These are phyloP conservation scores for Fomitopsis pinicola DNA, from an alignment of 1,284 basidiomycete species.

Conservation along the genomic window DNA sequence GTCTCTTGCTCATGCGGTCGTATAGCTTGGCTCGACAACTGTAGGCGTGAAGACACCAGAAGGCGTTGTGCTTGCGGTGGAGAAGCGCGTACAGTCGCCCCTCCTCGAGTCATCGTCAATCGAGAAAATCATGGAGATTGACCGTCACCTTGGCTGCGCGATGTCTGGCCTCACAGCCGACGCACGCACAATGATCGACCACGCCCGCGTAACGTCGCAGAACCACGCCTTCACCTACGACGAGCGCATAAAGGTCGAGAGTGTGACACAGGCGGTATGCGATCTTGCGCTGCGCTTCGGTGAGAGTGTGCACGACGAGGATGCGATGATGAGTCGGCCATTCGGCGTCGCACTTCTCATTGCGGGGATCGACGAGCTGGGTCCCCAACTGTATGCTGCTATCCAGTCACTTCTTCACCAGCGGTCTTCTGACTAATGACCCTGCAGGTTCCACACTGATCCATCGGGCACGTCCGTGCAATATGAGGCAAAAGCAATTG, in stretches of 20 bases:
- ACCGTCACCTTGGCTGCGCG: constrained; percentile 93
- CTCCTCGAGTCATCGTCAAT: constrained; percentile 94
- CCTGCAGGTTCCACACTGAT: constrained; percentile 88
- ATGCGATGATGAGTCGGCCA: constrained; percentile 98
- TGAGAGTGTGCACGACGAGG: constrained; percentile 98
- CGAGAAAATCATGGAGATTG: constrained; percentile 99
- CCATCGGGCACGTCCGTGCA: constrained; percentile 98
- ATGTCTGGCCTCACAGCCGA: constrained; percentile 99
- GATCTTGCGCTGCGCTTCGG: constrained; percentile 97
- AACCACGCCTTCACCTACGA: constrained; percentile 98
- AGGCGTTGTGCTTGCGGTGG: constrained; percentile 93
- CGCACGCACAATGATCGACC: constrained; percentile 99
- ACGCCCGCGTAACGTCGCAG: constrained; percentile 94
- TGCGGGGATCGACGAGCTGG: constrained; percentile 94
- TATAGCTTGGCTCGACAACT: constrained; percentile 94
- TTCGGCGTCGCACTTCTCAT: constrained; percentile 98
- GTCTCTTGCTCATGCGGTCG: constrained; percentile 4
- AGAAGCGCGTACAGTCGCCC: constrained; percentile 98
- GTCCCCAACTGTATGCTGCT: constrained; percentile 81
- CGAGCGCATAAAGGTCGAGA: constrained; percentile 96
- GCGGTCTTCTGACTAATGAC: neutral
- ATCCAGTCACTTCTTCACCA: neutral
- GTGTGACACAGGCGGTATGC: constrained; percentile 96
- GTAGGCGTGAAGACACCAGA: constrained; percentile 87
- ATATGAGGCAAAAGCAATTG: constrained; percentile 98